Evolutionary conservation across 805 yeast species (phyloP), one percentile per base, ranked within the genome.

Genomic region (Lachancea waltii): DNA sequence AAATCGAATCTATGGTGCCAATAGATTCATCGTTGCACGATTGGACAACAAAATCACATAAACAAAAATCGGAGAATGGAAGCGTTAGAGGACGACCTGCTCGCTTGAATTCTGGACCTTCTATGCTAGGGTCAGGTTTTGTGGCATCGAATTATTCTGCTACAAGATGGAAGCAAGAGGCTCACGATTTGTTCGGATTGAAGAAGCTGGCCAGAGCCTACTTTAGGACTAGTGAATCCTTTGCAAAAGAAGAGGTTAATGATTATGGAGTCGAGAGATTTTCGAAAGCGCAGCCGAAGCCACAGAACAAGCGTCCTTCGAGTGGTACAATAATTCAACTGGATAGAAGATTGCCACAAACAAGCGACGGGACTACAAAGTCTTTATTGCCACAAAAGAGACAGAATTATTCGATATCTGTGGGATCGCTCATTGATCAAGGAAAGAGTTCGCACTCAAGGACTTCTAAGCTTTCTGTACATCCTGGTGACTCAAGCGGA

Each of bases 201-300:
- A 47, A 61, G 33, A 45, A 51, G 35, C 41, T 56, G 33, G 60
- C 62, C 1, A 50, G 35, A 36, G 38, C 41, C 9, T 56, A 54
- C 34, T 33, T 58, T n/a, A 30, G 35, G 29, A 20, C 34, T 18
- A 30, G 30, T 14, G 21, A 17, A 8, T n/a, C 13, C 15, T 22
- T 10, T 9, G 23, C 33, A 28, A 38, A 29, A 29, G 36, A 28
- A 14, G 42, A 38, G 2, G 14, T 6, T 9, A 10, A 25, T 16
- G 36, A 19, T 11, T 7, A 31, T 19, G 24, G 22, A 5, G 15
- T 24, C 21, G 15, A 11, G 14, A 18, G 25, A 11, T 19, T 20
- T 22, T 11, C 15, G 10, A 4, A 32, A 37, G 20, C 15, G 13
- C 24, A 17, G n/a, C n/a, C 16, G 7, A 26, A 26, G 7, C 21